phyloP scores from a whole-genome alignment of 2,329 filamentous ascomycete genomes.

The Aspergillus sojae region DNA sequence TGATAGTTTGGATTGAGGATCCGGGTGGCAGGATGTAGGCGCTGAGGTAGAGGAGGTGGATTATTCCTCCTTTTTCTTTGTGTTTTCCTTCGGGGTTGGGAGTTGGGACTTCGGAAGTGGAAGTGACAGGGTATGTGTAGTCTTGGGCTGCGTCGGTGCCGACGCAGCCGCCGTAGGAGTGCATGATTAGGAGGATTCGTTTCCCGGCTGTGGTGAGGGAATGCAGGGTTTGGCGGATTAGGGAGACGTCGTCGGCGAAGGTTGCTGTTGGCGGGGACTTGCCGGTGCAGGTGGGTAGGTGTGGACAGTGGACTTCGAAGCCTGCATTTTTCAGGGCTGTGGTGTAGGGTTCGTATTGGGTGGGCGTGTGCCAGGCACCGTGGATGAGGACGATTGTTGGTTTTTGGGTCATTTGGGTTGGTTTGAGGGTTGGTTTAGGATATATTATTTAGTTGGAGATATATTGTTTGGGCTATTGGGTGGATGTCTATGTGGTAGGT shows the following conservation, averaged over 20 bases:
- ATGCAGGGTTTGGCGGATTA: not conserved
- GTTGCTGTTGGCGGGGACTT: not conserved
- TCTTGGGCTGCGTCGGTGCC: not conserved
- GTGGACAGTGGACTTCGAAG: not conserved
- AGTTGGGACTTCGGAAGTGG: not conserved
- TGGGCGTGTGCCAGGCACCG: not conserved
- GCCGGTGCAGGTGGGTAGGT: not conserved
- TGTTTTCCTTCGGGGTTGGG: not conserved
- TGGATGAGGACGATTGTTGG: conserved; percentile 5
- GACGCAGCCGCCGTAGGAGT: conserved; percentile 1
- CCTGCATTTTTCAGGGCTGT: not conserved
- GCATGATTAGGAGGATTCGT: not conserved
- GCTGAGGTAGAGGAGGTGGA: not conserved
- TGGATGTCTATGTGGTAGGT: not conserved
- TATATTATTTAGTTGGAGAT: not conserved
- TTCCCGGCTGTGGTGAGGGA: not conserved
- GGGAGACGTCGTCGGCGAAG: not conserved
- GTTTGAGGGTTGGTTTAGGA: not conserved
- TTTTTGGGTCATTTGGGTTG: not conserved
- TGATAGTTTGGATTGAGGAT: not conserved
- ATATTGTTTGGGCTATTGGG: not conserved
- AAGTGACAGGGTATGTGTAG: not conserved
- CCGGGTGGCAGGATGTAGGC: not conserved
- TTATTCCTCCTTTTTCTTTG: not conserved
- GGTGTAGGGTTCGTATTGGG: not conserved